Evolutionary conservation across 495 filamentous ascomycete species (phyloP).

Genomic region (Usnea hakonensis): DNA sequence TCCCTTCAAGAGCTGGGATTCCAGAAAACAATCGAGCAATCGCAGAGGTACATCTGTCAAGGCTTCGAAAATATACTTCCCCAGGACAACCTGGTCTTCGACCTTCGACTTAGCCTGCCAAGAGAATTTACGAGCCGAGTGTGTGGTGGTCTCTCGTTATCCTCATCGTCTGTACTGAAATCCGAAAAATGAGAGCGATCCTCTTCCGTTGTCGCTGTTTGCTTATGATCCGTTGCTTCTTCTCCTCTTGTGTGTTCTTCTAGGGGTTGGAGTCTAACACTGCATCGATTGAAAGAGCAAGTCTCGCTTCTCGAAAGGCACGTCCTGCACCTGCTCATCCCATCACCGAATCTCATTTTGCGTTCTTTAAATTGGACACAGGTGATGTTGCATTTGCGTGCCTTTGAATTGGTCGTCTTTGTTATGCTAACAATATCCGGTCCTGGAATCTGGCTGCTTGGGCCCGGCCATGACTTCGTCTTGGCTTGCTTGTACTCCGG

Average conservation of each 20-base stretch:
- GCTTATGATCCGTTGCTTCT: neutral
- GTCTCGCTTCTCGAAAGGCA: neutral
- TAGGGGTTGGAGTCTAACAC: neutral
- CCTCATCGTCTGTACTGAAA: neutral
- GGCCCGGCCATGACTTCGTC: slow-evolving; percentile 5
- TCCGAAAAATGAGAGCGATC: neutral
- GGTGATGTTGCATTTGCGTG: neutral
- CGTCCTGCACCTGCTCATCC: neutral
- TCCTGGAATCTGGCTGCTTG: neutral
- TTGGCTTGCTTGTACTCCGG: neutral
- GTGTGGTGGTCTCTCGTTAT: neutral
- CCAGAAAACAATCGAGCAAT: neutral
- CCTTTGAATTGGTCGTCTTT: neutral
- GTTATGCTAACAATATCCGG: neutral
- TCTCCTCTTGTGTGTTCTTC: neutral
- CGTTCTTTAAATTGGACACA: neutral
- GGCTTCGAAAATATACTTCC: neutral
- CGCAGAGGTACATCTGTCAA: neutral
- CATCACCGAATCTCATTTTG: neutral
- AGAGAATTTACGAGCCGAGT: neutral
- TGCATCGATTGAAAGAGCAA: neutral
- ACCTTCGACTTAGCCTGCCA: neutral
- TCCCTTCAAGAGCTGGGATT: too few species aligned
- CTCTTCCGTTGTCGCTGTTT: neutral
- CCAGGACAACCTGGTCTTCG: neutral